A percentile compares a stretch with the other conserved stretches of the same genome.
Evolutionary conservation across 2,329 filamentous ascomycete genomes (phyloP).

Genomic region (Arthrinium puccinioides): DNA sequence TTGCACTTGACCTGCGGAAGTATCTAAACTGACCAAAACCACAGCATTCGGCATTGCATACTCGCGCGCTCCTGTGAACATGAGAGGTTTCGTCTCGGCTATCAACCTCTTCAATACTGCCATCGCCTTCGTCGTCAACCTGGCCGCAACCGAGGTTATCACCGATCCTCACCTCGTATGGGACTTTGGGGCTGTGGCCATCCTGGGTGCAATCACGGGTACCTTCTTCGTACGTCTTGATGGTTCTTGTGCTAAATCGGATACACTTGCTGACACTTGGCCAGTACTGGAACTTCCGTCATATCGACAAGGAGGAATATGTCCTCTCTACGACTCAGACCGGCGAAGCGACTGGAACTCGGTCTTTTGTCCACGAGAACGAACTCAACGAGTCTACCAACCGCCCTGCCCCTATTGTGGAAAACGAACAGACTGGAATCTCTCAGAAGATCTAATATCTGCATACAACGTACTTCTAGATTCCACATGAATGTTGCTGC

Average conservation of each 20-base stretch:
- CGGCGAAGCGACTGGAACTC: slow-evolving; percentile 27
- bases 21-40: neutral
- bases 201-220: slow-evolving; percentile 34
- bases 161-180: slow-evolving; percentile 40
- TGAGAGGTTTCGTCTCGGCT: slow-evolving; percentile 42
- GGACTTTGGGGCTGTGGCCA: slow-evolving; percentile 40
- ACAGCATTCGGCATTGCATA: slow-evolving; percentile 43
- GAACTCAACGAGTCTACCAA: slow-evolving; percentile 26
- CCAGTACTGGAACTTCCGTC: slow-evolving; percentile 34
- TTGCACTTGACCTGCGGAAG: neutral
- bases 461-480: too few species aligned
- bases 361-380: slow-evolving; percentile 33
- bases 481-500: too few species aligned
- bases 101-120: slow-evolving; percentile 40
- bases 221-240: slow-evolving; percentile 25
- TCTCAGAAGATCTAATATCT: slow-evolving; percentile 26
- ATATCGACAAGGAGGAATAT: slow-evolving; percentile 40
- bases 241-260: neutral
- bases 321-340: slow-evolving; percentile 25
- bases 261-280: neutral
- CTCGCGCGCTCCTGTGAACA: slow-evolving; percentile 41
- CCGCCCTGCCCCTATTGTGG: slow-evolving; percentile 21
- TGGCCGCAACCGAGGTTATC: slow-evolving; percentile 36
- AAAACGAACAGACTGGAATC: slow-evolving; percentile 25
- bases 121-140: slow-evolving; percentile 35